Evolutionary conservation across 306 rosid species (phyloP), one percentile per base, ranked within the genome.

Genomic region (Rosa multiflora): DNA sequence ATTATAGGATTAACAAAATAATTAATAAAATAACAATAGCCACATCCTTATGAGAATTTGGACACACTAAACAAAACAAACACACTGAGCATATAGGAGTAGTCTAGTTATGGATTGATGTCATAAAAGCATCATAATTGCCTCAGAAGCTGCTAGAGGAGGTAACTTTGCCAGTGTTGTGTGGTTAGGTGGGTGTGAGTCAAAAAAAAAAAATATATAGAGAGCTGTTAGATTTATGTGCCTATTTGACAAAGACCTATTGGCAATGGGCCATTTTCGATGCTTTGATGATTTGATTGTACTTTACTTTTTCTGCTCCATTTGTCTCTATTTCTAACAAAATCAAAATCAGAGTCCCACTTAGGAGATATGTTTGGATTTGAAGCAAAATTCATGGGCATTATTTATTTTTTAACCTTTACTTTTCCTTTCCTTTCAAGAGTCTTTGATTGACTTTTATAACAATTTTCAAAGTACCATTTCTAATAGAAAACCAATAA

Each of bases 281-380:
- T 37, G 20, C 53, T 51, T 66, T 43, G 40, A 51, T 79, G 78
- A 85, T 71, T 76, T 85, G 68, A 79, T 79, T 55, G 58, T 53
- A 64, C 6, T 82, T 77, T 76, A 48, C 77, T 67, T 70, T 77
- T 15, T 52, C 32, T 66, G 67, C 44, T 14, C 23, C 52, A 17
- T 82, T 86, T 86, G 83, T 78, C 83, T 47, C 67, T 39, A 77
- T 59, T 79, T 77, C 14, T 52, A 68, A 49, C 73, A 82, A 82
- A 72, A 82, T 90, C 90, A 81, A 76, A 53, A 82, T 86, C 88
- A 52, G 51, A 80, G 84, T 29, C 84, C 89, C 91, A 83, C 90
- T 49, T 8, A 18, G 35, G 61, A 78, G 85, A 84, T 82, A 37
- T 55, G 78, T 64, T 68, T 79, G 59, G 85, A 90, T 90, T 82